phyloP scores from a whole-genome alignment of 2,329 filamentous ascomycete species.

The Aspergillus ochraceoroseus region DNA sequence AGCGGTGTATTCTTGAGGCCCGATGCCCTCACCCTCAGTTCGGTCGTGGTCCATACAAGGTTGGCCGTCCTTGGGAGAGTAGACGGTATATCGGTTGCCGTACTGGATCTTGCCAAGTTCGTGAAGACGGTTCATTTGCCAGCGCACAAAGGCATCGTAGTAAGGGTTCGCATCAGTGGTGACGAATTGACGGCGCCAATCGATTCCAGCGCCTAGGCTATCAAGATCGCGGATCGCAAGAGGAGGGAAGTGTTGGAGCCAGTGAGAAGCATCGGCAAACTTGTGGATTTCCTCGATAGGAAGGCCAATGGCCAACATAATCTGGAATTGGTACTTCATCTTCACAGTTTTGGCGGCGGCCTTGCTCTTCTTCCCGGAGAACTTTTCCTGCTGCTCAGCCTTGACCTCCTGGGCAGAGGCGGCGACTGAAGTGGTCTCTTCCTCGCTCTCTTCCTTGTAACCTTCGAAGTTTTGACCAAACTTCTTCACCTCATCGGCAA shows the following conservation, averaged over 20 bases:
- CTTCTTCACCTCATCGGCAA: constrained; percentile 78
- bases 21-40: constrained; percentile 72
- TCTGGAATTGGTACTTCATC: constrained; percentile 93
- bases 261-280: constrained; percentile 86
- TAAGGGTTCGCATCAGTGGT: constrained; percentile 96
- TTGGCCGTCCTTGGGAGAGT: constrained; percentile 83
- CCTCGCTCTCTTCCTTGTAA: constrained; percentile 61
- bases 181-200: constrained; percentile 88
- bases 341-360: constrained; percentile 83
- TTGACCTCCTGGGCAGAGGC: constrained; percentile 63
- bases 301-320: constrained; percentile 87
- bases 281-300: constrained; percentile 83
- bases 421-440: constrained; percentile 47
- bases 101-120: constrained; percentile 91
- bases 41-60: constrained; percentile 85
- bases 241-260: constrained; percentile 89
- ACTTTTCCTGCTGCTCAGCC: constrained; percentile 84
- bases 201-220: constrained; percentile 78
- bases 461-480: constrained; percentile 83
- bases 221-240: constrained; percentile 70
- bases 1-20: constrained; percentile 86
- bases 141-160: constrained; percentile 90
- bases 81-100: constrained; percentile 87
- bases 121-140: constrained; percentile 93
- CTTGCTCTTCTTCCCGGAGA: constrained; percentile 88